Evolutionary conservation across 176 grass and related monocot species (phyloP), one percentile per base, ranked within the genome.

Genomic region (Avena atlantica): DNA sequence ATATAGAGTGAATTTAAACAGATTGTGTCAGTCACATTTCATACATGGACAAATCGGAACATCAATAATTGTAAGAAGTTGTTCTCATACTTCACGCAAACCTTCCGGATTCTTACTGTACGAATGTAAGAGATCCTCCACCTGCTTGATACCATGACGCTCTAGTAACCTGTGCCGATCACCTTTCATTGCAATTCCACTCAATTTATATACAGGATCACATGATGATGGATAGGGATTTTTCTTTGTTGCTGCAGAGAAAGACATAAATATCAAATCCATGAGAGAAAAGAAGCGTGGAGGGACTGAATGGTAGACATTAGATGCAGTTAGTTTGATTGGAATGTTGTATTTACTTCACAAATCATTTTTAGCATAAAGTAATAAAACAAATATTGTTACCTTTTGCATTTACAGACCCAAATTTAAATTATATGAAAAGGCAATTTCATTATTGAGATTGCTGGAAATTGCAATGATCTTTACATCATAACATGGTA

Each of bases 151-250:
- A 37, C 85, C 77, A 50, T 37, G 70, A 25, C 60, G 4, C 24
- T 73, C 42, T 62, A 87, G 37, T 59, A 19, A 34, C 52, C 36
- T 86, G 84, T 62, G 66, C 12, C 85, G 34, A 17, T 87, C 77
- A 62, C 77, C 85, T 3, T 87, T 60, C 66, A 72, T 87, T 36
- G 66, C 77, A 51, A 87, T 87, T 73, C 12, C 60, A 5, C 4
- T 87, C 65, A 87, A 53, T 80, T 87, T 87, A 5, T 80, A 71
- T 31, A 86, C 77, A 87, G 85, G 21, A 73, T 87, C 85, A 24
- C 14, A 7, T 59, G 85, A 78, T 56, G 66, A 73, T 73, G 85
- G 85, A 80, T 80, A 24, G 23, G 8, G 2, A 73, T 25, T 86
- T 17, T 87, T 80, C 66, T 80, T 87, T 80, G 66, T 73, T 87